These are phyloP conservation scores for Tylopilus balloui DNA, from an alignment of 768 basidiomycete species.

Conservation along the genomic window DNA sequence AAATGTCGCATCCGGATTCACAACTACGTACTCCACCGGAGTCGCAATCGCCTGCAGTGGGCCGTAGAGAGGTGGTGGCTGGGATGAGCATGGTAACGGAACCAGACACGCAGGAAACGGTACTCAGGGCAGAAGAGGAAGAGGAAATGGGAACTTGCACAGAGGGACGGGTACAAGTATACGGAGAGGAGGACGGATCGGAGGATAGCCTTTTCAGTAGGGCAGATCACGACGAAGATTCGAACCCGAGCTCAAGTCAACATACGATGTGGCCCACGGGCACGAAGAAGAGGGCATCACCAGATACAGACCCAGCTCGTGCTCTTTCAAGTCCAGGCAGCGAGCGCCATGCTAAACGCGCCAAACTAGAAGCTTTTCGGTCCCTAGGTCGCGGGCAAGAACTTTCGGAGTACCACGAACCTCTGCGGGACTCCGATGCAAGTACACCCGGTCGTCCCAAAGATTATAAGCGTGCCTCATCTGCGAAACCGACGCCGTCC, in stretches of 20 bases:
- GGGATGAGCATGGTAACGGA: neutral
- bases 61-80: neutral
- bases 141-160: neutral
- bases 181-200: slow-evolving; percentile 23
- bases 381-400: slow-evolving; percentile 10
- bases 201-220: slow-evolving; percentile 37
- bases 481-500: slow-evolving; percentile 19
- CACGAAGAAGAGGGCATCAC: slow-evolving; percentile 31
- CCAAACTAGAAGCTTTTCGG: slow-evolving; percentile 22
- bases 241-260: neutral
- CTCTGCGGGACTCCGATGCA: slow-evolving; percentile 18
- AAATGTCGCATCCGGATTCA: slow-evolving; percentile 4
- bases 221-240: neutral
- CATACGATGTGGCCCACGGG: slow-evolving; percentile 1
- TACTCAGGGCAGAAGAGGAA: neutral
- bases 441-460: slow-evolving; percentile 1
- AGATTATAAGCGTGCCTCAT: slow-evolving; percentile 18
- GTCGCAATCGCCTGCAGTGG: neutral
- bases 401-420: slow-evolving; percentile 17
- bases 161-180: slow-evolving; percentile 4
- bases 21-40: neutral
- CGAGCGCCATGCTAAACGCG: slow-evolving; percentile 24
- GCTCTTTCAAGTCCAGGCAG: slow-evolving; percentile 9
- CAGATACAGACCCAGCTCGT: slow-evolving; percentile 19
- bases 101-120: neutral